These are phyloP conservation scores for Solanum paucissectum DNA, from an alignment of 257 asterid genomes.

Conservation along the genomic window DNA sequence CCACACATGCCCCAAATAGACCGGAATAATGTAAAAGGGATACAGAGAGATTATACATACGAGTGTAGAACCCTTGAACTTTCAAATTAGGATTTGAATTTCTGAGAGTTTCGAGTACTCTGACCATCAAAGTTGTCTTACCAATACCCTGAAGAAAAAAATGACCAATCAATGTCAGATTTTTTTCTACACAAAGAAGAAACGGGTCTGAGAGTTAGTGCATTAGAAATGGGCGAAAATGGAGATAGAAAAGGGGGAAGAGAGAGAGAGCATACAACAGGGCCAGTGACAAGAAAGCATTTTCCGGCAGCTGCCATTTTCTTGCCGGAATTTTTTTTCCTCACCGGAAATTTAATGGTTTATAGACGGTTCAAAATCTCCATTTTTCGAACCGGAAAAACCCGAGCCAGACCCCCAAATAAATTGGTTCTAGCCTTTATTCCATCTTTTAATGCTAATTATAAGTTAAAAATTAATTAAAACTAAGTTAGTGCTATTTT, in stretches of 20 bases:
- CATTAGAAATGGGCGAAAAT: not conserved
- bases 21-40: not conserved
- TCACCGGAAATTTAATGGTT: not conserved
- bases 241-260: not conserved
- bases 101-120: slow-evolving; percentile 56
- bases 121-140: slow-evolving; percentile 62
- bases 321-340: not conserved
- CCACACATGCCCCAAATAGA: not conserved
- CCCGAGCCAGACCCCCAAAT: not conserved
- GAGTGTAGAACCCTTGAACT: slow-evolving; percentile 75
- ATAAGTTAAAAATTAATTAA: too few relatives aligned
- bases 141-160: slow-evolving; percentile 58
- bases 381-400: not conserved
- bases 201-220: not conserved
- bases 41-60: slow-evolving; percentile 20
- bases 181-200: not conserved
- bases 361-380: not conserved
- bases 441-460: not conserved
- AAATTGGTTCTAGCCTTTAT: not conserved
- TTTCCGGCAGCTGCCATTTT: slow-evolving; percentile 48
- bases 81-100: slow-evolving; percentile 47
- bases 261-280: slow-evolving; percentile 31
- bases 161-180: not conserved
- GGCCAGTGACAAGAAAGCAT: slow-evolving; percentile 65
- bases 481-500: too few relatives aligned